Evolutionary conservation across 495 filamentous ascomycete species (phyloP).

Genomic region (Talaromyces liani): DNA sequence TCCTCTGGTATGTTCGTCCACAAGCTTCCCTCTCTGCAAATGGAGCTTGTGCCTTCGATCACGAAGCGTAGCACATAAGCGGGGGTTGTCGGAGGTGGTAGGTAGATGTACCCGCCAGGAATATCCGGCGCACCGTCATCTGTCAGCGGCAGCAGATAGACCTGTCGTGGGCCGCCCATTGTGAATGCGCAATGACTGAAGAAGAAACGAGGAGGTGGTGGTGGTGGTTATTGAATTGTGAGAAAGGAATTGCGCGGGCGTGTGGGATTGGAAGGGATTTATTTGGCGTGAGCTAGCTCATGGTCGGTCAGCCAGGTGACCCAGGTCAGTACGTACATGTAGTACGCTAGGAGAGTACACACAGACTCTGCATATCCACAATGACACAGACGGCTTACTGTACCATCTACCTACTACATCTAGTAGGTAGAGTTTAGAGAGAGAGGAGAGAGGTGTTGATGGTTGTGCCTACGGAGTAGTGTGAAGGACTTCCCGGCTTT

Average conservation of each 20-base stretch:
- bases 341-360: not conserved
- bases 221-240: not conserved
- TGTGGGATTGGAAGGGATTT: not conserved
- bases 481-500: not conserved
- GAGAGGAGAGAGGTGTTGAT: too few relatives aligned
- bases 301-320: not conserved
- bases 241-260: not conserved
- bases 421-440: too few relatives aligned
- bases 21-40: conserved; percentile 84
- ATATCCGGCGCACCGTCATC: conserved; percentile 91
- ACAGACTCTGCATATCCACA: not conserved
- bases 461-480: too few relatives aligned
- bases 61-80: conserved; percentile 80
- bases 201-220: not conserved
- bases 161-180: conserved; percentile 37
- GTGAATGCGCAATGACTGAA: not conserved
- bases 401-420: not conserved
- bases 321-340: not conserved
- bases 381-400: not conserved
- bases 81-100: conserved; percentile 64
- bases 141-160: conserved; percentile 83
- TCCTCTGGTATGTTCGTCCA: conserved; percentile 90
- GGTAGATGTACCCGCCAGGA: conserved; percentile 80
- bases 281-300: not conserved
- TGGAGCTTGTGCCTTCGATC: conserved; percentile 93